These are phyloP conservation scores for Insectozyma bohioensis DNA, from an alignment of 1,139 yeast species.

Conservation along the genomic window DNA sequence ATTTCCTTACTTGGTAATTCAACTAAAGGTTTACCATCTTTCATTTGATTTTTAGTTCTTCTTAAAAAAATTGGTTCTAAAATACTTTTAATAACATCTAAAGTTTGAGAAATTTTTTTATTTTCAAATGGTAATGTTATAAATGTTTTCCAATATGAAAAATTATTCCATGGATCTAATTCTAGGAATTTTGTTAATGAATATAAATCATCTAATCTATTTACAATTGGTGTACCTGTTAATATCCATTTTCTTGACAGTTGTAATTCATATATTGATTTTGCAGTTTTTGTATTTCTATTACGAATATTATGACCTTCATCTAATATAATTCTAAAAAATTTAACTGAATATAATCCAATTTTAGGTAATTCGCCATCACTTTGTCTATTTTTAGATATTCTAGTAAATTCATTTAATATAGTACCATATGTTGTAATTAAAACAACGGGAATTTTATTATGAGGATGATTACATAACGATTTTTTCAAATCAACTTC, in stretches of 20 bases:
- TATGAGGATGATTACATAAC: constrained; percentile 32
- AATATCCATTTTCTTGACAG: constrained; percentile 79
- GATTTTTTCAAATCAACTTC: constrained; percentile 45
- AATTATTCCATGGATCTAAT: constrained; percentile 87
- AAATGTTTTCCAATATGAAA: constrained; percentile 86
- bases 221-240: constrained; percentile 94
- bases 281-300: constrained; percentile 75
- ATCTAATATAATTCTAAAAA: constrained; percentile 78
- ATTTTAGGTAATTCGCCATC: constrained; percentile 32
- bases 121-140: constrained; percentile 82
- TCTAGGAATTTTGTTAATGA: constrained; percentile 73
- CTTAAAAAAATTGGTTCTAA: constrained; percentile 81
- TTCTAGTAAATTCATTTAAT: constrained; percentile 63
- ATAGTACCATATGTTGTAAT: constrained; percentile 90
- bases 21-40: constrained; percentile 73
- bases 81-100: constrained; percentile 81
- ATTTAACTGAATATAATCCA: constrained; percentile 73
- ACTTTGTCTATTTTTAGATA: constrained; percentile 30
- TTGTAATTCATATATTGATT: constrained; percentile 66
- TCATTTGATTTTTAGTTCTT: constrained; percentile 77
- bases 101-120: constrained; percentile 66
- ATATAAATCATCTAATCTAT: constrained; percentile 81
- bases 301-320: constrained; percentile 93
- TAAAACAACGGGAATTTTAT: constrained; percentile 64
- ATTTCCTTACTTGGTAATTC: constrained; percentile 77